Conservation (phyloP, 139 green algal species). For the Micromonas pusilla region DNA sequence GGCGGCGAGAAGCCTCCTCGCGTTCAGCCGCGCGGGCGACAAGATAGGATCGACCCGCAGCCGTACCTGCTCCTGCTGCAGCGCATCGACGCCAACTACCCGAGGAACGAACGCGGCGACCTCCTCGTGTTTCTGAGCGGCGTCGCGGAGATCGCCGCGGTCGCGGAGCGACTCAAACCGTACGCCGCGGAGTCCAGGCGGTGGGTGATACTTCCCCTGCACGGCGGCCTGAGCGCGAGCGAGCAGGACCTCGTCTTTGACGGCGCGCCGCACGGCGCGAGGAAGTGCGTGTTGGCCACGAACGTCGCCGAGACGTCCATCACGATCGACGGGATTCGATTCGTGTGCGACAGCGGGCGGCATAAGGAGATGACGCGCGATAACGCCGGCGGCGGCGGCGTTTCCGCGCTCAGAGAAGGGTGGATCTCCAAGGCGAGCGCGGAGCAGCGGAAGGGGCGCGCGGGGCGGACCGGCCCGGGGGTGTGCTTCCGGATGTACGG, state of each 20-base stretch:
- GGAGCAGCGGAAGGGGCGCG: slow-evolving; percentile 81
- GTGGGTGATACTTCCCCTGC: slow-evolving; percentile 17
- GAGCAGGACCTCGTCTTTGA: slow-evolving; percentile 74
- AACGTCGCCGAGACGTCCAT: slow-evolving; percentile 97
- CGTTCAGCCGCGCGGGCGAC: background rate
- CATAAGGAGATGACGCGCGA: slow-evolving; percentile 75
- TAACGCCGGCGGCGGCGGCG: slow-evolving; percentile 83
- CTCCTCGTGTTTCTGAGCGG: slow-evolving; percentile 32
- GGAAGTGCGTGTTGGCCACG: slow-evolving; percentile 93
- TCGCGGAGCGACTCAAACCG: background rate
- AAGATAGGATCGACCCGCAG: slow-evolving; percentile 26
- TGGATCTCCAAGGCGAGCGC: slow-evolving; percentile 91
- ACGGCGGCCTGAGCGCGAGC: slow-evolving; percentile 1
- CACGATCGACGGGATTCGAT: slow-evolving; percentile 99
- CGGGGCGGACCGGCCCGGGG: slow-evolving; percentile 90
- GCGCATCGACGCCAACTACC: slow-evolving; percentile 38
- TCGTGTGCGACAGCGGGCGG: slow-evolving; percentile 88
- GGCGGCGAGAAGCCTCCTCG: no score
- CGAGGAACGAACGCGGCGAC: slow-evolving; percentile 27
- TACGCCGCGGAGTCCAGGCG: background rate
- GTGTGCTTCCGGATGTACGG: slow-evolving; percentile 94
- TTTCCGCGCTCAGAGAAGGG: slow-evolving; percentile 89
- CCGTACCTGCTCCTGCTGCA: slow-evolving; percentile 35
- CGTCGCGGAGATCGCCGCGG: slow-evolving; percentile 29
- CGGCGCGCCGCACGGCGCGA: slow-evolving; percentile 71